Conservation (phyloP, 2,329 filamentous ascomycete species). For the Diaporthe citriasiana region DNA sequence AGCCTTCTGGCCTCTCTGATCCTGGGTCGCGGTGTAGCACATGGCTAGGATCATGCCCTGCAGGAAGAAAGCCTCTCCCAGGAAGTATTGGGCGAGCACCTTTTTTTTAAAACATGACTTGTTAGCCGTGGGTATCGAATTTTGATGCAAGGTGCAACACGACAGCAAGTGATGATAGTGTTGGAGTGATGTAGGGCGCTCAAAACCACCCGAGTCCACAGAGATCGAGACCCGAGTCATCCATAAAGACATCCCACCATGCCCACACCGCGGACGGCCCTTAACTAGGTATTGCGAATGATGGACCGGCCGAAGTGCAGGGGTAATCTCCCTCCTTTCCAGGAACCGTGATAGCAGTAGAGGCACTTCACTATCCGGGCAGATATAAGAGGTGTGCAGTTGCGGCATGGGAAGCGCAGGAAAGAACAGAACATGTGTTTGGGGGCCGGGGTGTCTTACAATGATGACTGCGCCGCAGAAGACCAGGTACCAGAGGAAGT, state of each 20-base stretch:
- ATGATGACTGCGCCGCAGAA: slow-evolving; percentile 80
- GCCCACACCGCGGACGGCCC: slow-evolving; percentile 76
- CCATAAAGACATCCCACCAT: slow-evolving; percentile 82
- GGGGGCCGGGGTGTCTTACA: slow-evolving; percentile 71
- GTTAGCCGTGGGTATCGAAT: slow-evolving; percentile 26
- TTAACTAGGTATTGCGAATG: slow-evolving; percentile 75
- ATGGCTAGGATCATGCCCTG: slow-evolving; percentile 83
- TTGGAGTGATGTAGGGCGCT: slow-evolving; percentile 71
- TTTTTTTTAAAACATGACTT: slow-evolving; percentile 50
- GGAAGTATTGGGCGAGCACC: slow-evolving; percentile 66
- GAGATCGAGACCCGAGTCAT: slow-evolving; percentile 75
- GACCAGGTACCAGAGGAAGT: slow-evolving; percentile 83
- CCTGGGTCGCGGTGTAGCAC: slow-evolving; percentile 87
- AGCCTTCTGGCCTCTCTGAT: slow-evolving; percentile 82
- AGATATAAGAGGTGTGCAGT: slow-evolving; percentile 74
- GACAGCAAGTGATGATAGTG: slow-evolving; percentile 44
- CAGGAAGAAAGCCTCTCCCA: slow-evolving; percentile 67
- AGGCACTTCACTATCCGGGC: slow-evolving; percentile 77
- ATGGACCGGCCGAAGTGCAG: slow-evolving; percentile 72
- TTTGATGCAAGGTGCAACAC: slow-evolving; percentile 28
- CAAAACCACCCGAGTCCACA: slow-evolving; percentile 71
- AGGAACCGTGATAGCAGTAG: slow-evolving; percentile 87
- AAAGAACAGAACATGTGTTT: slow-evolving; percentile 59
- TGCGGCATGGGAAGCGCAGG: slow-evolving; percentile 46
- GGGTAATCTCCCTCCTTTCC: slow-evolving; percentile 86